These are phyloP conservation scores for Yamadazyma tumulicola DNA, from an alignment of 805 yeast species.

Conservation along the genomic window DNA sequence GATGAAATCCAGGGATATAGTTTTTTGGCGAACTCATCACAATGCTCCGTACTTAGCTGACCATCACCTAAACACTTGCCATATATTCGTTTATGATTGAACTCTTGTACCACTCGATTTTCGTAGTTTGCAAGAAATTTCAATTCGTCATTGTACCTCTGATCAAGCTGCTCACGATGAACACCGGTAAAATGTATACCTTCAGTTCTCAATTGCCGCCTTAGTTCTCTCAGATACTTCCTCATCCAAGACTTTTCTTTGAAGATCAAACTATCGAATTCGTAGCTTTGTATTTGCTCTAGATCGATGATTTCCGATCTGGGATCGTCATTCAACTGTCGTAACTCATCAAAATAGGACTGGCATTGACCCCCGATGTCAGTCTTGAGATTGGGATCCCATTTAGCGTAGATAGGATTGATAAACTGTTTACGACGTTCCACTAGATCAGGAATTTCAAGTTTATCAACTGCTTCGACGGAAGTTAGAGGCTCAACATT, in stretches of 20 bases:
- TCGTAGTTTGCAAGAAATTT: conserved; percentile 15
- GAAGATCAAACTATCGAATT: conserved; percentile 20
- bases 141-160: conserved; percentile 8
- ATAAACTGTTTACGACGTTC: conserved; percentile 9
- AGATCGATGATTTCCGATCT: conserved; percentile 10
- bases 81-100: conserved; percentile 22
- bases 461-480: not conserved
- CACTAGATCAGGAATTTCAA: conserved; percentile 7
- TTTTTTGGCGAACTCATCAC: conserved; percentile 13
- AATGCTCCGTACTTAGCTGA: conserved; percentile 6
- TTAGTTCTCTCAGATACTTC: conserved; percentile 14
- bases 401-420: conserved; percentile 17
- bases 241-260: conserved; percentile 25
- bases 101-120: conserved; percentile 14
- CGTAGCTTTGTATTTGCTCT: conserved; percentile 8
- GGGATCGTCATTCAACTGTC: conserved; percentile 2
- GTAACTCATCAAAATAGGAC: conserved; percentile 16
- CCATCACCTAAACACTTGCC: conserved; percentile 21
- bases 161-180: conserved; percentile 12
- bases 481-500: not conserved
- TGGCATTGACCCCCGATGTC: conserved; percentile 11
- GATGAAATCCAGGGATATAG: conserved; percentile 30
- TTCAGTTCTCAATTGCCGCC: conserved; percentile 12
- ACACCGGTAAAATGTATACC: conserved; percentile 12
- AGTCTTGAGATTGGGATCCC: conserved; percentile 2